Evolutionary conservation across 257 asterid genomes (phyloP), one percentile per base, ranked within the genome.

Genomic region (Lithospermum erythrorhizon): DNA sequence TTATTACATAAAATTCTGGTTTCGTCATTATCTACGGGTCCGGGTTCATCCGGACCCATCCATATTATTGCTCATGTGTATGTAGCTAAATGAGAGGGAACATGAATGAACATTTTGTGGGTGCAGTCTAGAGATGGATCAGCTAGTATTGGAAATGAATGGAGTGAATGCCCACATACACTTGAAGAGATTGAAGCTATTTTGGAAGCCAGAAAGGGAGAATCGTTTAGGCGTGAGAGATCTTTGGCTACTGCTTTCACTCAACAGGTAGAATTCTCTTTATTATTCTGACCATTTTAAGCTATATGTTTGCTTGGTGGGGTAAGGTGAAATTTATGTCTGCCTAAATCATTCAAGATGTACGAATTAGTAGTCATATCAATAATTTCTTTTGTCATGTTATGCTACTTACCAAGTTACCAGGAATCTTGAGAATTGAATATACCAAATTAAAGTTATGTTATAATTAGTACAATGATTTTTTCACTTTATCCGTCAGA

Each of bases 131-230:
- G 69, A 61, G 71, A 66, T 47, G 63, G 71, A 59, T 61, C 67
- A 69, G 49, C 5, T 13, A 70, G 74, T 58, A 55, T 67, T 17
- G 75, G 75, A 5, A 70, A 70, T 63, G 79, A 75, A 61, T 66
- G 79, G 76, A 76, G 73, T 57, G 78, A 70, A 14, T 70, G 49
- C 14, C 73, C 72, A 27, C 78, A 67, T 41, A 73, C 78, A 2
- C 58, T 76, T 60, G 68, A 76, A 18, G 78, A 70, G 69, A 71
- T 73, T 35, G 73, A 66, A 54, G 73, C 72, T 51, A 69, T 69
- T 75, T 64, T 66, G n/a, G 59, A 55, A 55, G 56, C 32, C 24
- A 69, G 73, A 58, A 69, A 65, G 64, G 73, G 61, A 37, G 68
- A 65, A 49, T 61, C 72, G 11, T 45, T 66, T 55, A 76, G 41